These are phyloP conservation scores for Halteria grandinella DNA, from an alignment of 73 alveolate species.

Conservation along the genomic window DNA sequence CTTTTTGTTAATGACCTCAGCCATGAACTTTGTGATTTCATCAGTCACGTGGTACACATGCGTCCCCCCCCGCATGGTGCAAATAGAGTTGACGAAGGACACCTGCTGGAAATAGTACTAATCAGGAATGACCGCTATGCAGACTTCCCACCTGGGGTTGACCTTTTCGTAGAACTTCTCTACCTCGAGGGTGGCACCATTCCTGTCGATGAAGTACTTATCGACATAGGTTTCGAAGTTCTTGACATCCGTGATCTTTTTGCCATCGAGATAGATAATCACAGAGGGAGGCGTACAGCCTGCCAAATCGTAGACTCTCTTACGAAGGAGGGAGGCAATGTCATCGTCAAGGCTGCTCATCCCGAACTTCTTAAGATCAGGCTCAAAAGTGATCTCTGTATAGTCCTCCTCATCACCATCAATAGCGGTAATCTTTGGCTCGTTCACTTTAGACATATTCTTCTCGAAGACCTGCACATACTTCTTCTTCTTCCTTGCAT, in stretches of 20 bases:
- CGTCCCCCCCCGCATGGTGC: conserved; percentile 99
- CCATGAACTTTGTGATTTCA: conserved; percentile 86
- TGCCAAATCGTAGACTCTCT: conserved; percentile 99
- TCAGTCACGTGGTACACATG: conserved; percentile 98
- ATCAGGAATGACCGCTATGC: conserved; percentile 96
- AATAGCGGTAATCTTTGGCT: conserved; percentile 76
- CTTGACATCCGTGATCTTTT: conserved; percentile 75
- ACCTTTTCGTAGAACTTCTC: conserved; percentile 80
- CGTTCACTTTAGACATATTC: conserved; percentile 87
- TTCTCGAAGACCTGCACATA: conserved; percentile 82
- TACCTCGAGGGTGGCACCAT: conserved; percentile 57
- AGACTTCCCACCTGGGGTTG: conserved; percentile 95
- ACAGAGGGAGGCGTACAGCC: conserved; percentile 94
- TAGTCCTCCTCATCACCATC: conserved; percentile 77
- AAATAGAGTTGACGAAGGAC: conserved; percentile 97
- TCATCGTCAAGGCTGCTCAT: conserved; percentile 96
- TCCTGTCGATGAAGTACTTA: conserved; percentile 85
- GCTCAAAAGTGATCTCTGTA: conserved; percentile 94
- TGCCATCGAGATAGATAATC: conserved; percentile 86
- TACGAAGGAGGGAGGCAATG: conserved; percentile 91
- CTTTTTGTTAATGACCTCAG: conserved; percentile 82
- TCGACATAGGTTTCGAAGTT: conserved; percentile 91
- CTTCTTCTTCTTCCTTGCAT: conserved; percentile 71
- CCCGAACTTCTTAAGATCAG: conserved; percentile 94
- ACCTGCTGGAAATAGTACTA: conserved; percentile 87